Conservation (phyloP, 2,329 filamentous ascomycete species). For the Trichoderma lentiforme region DNA sequence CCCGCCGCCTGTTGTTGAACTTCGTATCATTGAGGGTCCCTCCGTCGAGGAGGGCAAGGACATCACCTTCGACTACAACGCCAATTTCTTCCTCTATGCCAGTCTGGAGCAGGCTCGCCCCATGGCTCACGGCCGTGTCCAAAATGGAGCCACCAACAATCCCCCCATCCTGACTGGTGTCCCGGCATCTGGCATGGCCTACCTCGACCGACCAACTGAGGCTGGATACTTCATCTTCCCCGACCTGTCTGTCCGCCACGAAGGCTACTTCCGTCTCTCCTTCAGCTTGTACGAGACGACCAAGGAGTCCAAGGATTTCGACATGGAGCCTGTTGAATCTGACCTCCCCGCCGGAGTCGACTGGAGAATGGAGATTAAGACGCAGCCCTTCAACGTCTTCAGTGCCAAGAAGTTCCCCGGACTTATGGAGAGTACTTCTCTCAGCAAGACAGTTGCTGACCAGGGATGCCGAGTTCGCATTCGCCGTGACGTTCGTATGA, state of each 20-base stretch:
- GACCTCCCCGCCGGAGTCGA: constrained; percentile 60
- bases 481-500: constrained; percentile 88
- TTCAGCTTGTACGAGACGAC: constrained; percentile 94
- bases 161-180: constrained; percentile 89
- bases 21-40: constrained; percentile 76
- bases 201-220: constrained; percentile 78
- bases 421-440: constrained; percentile 78
- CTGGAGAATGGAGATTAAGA: constrained; percentile 87
- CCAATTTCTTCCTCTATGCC: constrained; percentile 95
- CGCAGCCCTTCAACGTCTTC: constrained; percentile 79
- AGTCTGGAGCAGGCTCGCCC: constrained; percentile 83
- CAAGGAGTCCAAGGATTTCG: constrained; percentile 78
- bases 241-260: constrained; percentile 91
- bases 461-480: constrained; percentile 97
- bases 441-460: constrained; percentile 90
- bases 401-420: constrained; percentile 99
- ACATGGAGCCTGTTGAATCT: constrained; percentile 48
- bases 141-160: constrained; percentile 62
- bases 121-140: constrained; percentile 76
- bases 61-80: constrained; percentile 87
- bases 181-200: constrained; percentile 92
- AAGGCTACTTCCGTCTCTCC: constrained; percentile 85
- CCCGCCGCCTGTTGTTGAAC: constrained; percentile 88
- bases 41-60: constrained; percentile 60
- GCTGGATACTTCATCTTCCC: constrained; percentile 97